phyloP scores from a whole-genome alignment of 768 basidiomycete species.

The Austroboletus eburneus region DNA sequence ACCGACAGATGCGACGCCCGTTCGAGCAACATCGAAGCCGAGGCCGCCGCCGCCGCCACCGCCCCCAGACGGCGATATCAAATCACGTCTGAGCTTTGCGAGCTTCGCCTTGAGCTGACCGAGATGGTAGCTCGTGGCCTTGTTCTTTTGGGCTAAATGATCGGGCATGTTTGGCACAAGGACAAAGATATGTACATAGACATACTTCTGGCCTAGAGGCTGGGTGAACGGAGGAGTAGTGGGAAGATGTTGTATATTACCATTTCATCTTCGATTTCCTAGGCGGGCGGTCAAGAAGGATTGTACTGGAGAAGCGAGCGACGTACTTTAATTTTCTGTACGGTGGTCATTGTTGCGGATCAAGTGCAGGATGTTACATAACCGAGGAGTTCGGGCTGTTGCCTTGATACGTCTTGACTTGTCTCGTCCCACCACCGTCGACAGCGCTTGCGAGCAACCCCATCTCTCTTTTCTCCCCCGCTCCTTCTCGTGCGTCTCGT shows the following conservation, averaged over 20 bases:
- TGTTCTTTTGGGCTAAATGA: constrained; percentile 84
- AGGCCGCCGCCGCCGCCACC: constrained; percentile 86
- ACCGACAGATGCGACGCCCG: constrained; percentile 95
- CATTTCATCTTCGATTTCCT: constrained; percentile 99
- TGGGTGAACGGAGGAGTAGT: constrained; percentile 26
- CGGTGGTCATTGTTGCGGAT: constrained; percentile 62
- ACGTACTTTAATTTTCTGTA: constrained; percentile 83
- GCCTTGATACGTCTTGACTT: constrained; percentile 15
- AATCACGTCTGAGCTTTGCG: constrained; percentile 92
- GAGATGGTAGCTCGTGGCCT: constrained; percentile 93
- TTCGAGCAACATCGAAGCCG: constrained; percentile 98
- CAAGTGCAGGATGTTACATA: constrained; percentile 10
- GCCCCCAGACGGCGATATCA: constrained; percentile 72
- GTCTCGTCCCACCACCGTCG: no score
- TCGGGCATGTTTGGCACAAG: constrained; percentile 10
- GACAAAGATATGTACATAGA: constrained; percentile 18
- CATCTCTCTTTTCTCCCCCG: constrained; percentile 23
- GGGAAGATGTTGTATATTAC: constrained; percentile 40
- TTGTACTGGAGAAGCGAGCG: constrained; percentile 14
- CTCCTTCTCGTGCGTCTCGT: constrained; percentile 19
- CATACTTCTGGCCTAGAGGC: constrained; percentile 72
- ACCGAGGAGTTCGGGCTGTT: constrained; percentile 6
- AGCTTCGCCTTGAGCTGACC: constrained; percentile 98
- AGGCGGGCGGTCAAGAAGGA: constrained; percentile 11
- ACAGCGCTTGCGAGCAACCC: constrained; percentile 3